These are phyloP conservation scores for Gardenia jasminoides DNA, from an alignment of 257 asterid species.

Conservation along the genomic window DNA sequence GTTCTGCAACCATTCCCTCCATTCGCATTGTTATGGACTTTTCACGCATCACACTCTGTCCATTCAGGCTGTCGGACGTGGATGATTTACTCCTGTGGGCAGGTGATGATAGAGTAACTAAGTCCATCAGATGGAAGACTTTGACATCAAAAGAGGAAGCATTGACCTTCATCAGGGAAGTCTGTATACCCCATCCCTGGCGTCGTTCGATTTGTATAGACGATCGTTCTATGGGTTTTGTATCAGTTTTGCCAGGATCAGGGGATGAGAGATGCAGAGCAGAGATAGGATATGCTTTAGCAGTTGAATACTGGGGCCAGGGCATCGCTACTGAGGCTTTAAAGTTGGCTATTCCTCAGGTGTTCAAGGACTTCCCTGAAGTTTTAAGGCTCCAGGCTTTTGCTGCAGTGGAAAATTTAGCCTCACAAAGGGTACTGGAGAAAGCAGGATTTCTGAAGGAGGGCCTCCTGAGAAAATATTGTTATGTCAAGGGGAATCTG, in stretches of 20 bases:
- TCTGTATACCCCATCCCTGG: conserved; percentile 50
- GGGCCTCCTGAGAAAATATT: conserved; percentile 43
- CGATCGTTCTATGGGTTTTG: conserved; percentile 36
- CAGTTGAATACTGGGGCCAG: conserved; percentile 42
- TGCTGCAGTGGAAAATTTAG: conserved; percentile 32
- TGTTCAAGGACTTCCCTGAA: conserved; percentile 35
- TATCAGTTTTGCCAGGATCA: conserved; percentile 33
- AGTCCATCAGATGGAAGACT: conserved; percentile 30
- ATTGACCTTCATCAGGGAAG: conserved; percentile 36
- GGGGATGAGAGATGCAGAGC: conserved; percentile 40
- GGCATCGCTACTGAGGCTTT: conserved; percentile 43
- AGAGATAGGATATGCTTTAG: conserved; percentile 41
- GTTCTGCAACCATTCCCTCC: neutral
- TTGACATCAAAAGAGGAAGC: conserved; percentile 45
- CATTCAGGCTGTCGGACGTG: conserved; percentile 33
- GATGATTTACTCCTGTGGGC: conserved; percentile 51
- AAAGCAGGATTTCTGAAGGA: conserved; percentile 46
- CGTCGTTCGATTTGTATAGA: conserved; percentile 48
- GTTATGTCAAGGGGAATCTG: conserved; percentile 36
- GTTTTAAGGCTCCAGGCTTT: conserved; percentile 40
- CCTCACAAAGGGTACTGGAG: conserved; percentile 47
- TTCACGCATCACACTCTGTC: conserved; percentile 37
- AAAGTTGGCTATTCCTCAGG: conserved; percentile 33
- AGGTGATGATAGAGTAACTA: conserved; percentile 49
- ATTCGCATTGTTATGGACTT: conserved; percentile 31